Conservation (phyloP, 768 basidiomycete genomes). For the Dendrothele bispora region DNA sequence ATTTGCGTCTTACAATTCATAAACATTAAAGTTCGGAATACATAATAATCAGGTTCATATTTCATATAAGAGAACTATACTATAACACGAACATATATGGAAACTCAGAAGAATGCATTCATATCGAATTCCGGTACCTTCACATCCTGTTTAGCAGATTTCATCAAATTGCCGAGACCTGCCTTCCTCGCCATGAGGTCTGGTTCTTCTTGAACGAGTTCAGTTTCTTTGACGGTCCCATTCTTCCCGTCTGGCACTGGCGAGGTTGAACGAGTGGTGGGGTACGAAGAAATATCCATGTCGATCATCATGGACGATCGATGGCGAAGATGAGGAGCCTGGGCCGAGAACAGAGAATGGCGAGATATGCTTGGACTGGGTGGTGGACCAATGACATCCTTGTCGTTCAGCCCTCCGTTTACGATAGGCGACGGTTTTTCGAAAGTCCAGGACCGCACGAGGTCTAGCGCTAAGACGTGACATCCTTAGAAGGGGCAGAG, state of each 20-base stretch:
- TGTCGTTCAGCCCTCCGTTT: conserved; percentile 4
- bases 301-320: conserved; percentile 84
- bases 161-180: conserved; percentile 82
- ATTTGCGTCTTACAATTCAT: no score
- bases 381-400: conserved; percentile 27
- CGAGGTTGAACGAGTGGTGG: conserved; percentile 56
- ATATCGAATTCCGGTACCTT: conserved; percentile 89
- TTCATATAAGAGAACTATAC: no score
- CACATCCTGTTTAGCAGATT: conserved; percentile 87
- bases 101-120: conserved; percentile 74
- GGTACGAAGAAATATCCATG: conserved; percentile 72
- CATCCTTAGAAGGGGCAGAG: conserved; percentile 58
- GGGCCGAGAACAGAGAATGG: conserved; percentile 43
- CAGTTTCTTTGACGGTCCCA: conserved; percentile 12
- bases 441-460: conserved; percentile 91
- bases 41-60: no score
- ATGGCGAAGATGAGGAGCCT: conserved; percentile 56
- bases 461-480: conserved; percentile 86
- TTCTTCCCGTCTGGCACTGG: conserved; percentile 36
- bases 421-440: conserved; percentile 58
- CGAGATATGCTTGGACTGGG: conserved; percentile 46
- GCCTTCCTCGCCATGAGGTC: conserved; percentile 67
- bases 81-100: no score
- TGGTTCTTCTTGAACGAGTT: conserved; percentile 36
- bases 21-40: no score